These are phyloP conservation scores for Cotoneaster glaucophyllus DNA, from an alignment of 306 rosid species.

Conservation along the genomic window DNA sequence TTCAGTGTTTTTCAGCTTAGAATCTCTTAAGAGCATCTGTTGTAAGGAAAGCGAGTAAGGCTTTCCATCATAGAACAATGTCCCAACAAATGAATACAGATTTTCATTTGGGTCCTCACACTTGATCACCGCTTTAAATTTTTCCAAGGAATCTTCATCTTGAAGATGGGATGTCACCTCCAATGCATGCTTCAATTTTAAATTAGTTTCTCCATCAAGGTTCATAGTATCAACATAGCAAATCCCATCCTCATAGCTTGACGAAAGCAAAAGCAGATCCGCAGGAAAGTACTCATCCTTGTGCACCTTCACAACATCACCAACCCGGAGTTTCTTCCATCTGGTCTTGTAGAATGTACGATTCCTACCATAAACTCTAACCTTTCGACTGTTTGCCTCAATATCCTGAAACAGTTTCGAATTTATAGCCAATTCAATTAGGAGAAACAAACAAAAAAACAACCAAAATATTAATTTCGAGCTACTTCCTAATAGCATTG, in stretches of 20 bases:
- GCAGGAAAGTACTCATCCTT: constrained; percentile 88
- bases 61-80: constrained; percentile 32
- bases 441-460: not conserved
- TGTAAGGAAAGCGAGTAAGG: constrained; percentile 60
- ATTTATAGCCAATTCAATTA: constrained; percentile 16
- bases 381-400: constrained; percentile 74
- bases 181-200: constrained; percentile 73
- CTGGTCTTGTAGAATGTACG: constrained; percentile 52
- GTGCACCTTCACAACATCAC: constrained; percentile 66
- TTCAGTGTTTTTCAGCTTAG: constrained; percentile 82
- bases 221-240: constrained; percentile 92
- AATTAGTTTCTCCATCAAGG: constrained; percentile 94
- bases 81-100: constrained; percentile 75
- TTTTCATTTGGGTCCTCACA: constrained; percentile 92
- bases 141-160: constrained; percentile 43
- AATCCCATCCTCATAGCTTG: constrained; percentile 71
- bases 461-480: not conserved
- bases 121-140: constrained; percentile 50
- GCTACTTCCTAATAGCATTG: not conserved
- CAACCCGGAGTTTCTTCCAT: constrained; percentile 82
- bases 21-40: constrained; percentile 75
- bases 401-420: constrained; percentile 49
- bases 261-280: constrained; percentile 75
- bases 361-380: constrained; percentile 37
- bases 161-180: constrained; percentile 49